These are phyloP conservation scores for Ruellia speciosa DNA, from an alignment of 305 asterid genomes.

Conservation along the genomic window DNA sequence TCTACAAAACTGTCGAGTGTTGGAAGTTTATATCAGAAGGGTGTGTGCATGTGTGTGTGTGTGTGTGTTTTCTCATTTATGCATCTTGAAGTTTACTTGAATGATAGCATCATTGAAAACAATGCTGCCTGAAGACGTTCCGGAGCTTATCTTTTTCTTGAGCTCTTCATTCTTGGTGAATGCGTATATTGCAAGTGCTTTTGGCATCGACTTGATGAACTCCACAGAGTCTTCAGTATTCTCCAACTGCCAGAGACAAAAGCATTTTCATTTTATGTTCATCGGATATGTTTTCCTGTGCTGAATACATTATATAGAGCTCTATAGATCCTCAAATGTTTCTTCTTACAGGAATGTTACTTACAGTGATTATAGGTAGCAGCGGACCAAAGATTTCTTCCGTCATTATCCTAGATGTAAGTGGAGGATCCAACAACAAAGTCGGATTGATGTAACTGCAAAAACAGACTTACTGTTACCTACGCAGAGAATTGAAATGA, in stretches of 20 bases:
- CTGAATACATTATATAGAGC: too few relatives aligned
- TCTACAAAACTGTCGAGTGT: not conserved
- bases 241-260: too few relatives aligned
- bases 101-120: constrained; percentile 62
- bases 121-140: constrained; percentile 64
- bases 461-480: not conserved
- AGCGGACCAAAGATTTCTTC: constrained; percentile 83
- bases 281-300: too few relatives aligned
- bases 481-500: not conserved
- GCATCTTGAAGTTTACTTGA: constrained; percentile 35
- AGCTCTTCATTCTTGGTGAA: constrained; percentile 48
- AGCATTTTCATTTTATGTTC: too few relatives aligned
- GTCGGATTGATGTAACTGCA: constrained; percentile 80
- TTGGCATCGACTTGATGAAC: constrained; percentile 55
- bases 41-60: too few relatives aligned
- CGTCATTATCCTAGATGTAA: constrained; percentile 50
- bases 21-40: too few relatives aligned
- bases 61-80: too few relatives aligned
- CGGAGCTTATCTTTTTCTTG: constrained; percentile 31
- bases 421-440: constrained; percentile 65
- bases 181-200: constrained; percentile 54
- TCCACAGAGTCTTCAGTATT: constrained; percentile 61
- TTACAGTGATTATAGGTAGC: constrained; percentile 74
- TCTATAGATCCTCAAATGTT: not conserved
- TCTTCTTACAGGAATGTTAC: constrained; percentile 8